Base-by-base conservation (phyloP, 2,329 filamentous ascomycete species). In the Botrytis aclada region DNA sequence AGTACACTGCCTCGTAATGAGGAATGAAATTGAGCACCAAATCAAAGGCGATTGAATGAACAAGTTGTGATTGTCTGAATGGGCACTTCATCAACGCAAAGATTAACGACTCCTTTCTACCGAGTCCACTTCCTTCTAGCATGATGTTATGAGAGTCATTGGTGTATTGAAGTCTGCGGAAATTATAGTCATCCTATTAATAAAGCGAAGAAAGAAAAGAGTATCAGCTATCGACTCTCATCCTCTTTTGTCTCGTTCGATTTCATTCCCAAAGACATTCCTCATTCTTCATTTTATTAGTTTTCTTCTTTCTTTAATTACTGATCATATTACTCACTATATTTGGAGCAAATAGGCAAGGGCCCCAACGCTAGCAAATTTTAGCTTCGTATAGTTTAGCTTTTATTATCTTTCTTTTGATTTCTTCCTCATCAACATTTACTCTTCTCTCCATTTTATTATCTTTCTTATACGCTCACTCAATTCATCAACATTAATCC, bases 361-460 rank as follows among this genome's bases (percentile, higher is more conserved):
- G 41, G 41, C 16, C 22, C n/a, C 29, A 20, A 45, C 69, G 56
- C 58, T 70, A 64, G 58, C 58, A 64, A 34, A 34, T 64, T 70
- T 70, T 64, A 64, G 43, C 32, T 70, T 25, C 34, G 69, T 64
- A 64, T 29, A 70, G 51, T 64, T 34, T 22, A 29, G 41, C 32
- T 41, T 70, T 34, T 70, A 29, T 64, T 64, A 25, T 29, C 32
- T 22, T 29, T 67, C 37, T 62, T 39, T 4, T n/a, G 37, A 4
- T 43, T n/a, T 41, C 32, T 29, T 32, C 32, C 20, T 54, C 20
- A 56, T 32, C 25, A 32, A 34, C 37, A 29, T 63, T 63, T 43
- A 63, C 16, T 62, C 18, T 22, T 43, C n/a, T 63, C 61, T 63
- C 4, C 39, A 43, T 63, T 29, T 56, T 29, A 56, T 56, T 29